Percentiles rank a stretch among this genome's conserved stretches.
Evolutionary conservation across 805 yeast species (phyloP).

Genomic region (Ogataea neopini): DNA sequence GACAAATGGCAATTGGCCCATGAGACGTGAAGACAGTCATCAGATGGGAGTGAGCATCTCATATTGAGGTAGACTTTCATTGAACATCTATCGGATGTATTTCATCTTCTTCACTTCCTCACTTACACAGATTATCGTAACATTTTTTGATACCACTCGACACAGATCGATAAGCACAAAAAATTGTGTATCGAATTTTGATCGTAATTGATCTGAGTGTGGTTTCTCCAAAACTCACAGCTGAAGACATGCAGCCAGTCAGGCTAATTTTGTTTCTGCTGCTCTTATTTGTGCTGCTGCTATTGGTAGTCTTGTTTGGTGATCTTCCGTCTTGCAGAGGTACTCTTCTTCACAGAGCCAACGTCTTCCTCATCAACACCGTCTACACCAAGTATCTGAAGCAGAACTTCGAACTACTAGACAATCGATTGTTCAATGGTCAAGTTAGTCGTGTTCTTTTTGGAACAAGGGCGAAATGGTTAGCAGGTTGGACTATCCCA

Average conservation of each 20-base stretch:
- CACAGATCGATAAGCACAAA: no score
- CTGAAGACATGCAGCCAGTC: background rate
- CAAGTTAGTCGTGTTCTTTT: conserved; percentile 13
- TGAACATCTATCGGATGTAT: no score
- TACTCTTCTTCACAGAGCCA: conserved; percentile 33
- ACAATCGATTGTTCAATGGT: conserved; percentile 29
- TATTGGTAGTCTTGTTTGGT: conserved; percentile 46
- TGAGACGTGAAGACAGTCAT: no score
- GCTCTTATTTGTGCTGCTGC: conserved; percentile 14
- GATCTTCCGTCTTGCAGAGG: conserved; percentile 44
- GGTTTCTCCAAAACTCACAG: no score
- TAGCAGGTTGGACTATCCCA: conserved; percentile 48
- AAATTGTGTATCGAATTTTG: no score
- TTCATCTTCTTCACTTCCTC: no score
- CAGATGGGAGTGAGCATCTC: no score
- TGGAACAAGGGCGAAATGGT: conserved; percentile 14
- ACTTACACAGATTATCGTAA: no score
- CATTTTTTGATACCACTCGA: no score
- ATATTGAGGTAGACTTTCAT: no score
- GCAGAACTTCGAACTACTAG: conserved; percentile 19
- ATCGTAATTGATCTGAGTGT: no score
- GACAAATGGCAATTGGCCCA: no score
- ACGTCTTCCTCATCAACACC: conserved; percentile 14
- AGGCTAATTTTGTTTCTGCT: conserved; percentile 8
- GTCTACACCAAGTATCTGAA: conserved; percentile 1